Evolutionary conservation across 805 yeast genomes (phyloP), one percentile per base, ranked within the genome.

Genomic region (Kodamaea kaohsiungensis): DNA sequence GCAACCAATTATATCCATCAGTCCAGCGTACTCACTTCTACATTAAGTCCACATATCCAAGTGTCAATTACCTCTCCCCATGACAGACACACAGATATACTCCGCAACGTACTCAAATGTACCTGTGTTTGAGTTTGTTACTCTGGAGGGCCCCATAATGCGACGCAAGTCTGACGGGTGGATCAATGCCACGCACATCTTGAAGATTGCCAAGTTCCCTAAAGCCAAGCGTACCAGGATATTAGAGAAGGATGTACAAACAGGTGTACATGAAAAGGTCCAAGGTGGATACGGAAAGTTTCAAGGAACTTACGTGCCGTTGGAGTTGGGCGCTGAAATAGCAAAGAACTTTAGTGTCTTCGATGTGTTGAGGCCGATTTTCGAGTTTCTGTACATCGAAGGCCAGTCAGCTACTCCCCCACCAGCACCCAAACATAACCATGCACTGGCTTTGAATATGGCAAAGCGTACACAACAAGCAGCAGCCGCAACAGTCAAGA

Each of bases 41-140:
- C 10, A 30, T 8, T 2, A 8, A 30, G 35, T 30, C 35, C 8
- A 30, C 35, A 2, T 5, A 9, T 30, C 35, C 35, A 8, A 9
- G 35, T 30, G 35, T 12, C 35, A 30, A 30, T 16, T 19, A 39
- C 7, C 4, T 13, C 17, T 39, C 3, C 19, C 19, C 18, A 40
- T 48, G 56, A 53, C 49, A 30, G 55, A 50, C 51, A 59, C 61
- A 35, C 70, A 67, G 55, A 64, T 88, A 35, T 88, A 86, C 67
- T 86, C 91, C 1, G 88, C 88, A 43, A 86, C 89, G 19, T 87
- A 89, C 73, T 80, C 92, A 40, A 83, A 91, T 61, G 88, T 89
- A 52, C 89, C 95, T 10, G 80, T 76, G 59, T 76, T 76, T 60
- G 91, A 87, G 67, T 79, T 85, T 65, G 85, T 85, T 48, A 81